Conservation (phyloP, 2,329 filamentous ascomycete genomes). For the Fusarium pseudograminearum region DNA sequence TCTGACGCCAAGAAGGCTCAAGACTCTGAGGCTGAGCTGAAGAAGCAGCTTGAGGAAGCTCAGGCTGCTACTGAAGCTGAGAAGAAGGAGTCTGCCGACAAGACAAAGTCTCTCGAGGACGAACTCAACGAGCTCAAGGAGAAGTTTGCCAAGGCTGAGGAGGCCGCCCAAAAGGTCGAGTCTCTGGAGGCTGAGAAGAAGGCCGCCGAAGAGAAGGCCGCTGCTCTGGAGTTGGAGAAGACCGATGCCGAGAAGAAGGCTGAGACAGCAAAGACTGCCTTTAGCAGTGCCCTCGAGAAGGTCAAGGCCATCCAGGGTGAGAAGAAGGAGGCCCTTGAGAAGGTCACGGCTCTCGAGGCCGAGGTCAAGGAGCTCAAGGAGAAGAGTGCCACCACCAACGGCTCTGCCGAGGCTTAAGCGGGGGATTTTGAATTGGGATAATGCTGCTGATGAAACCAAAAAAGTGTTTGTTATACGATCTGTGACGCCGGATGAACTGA, state of each 20-base stretch:
- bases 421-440: slow-evolving; percentile 22
- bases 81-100: slow-evolving; percentile 35
- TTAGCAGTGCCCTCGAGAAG: slow-evolving; percentile 25
- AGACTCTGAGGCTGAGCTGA: slow-evolving; percentile 21
- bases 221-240: slow-evolving; percentile 29
- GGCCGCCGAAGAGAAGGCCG: slow-evolving; percentile 33
- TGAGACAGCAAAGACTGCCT: slow-evolving; percentile 28
- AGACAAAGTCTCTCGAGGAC: slow-evolving; percentile 35
- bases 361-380: slow-evolving; percentile 40
- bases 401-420: slow-evolving; percentile 33
- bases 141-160: slow-evolving; percentile 32
- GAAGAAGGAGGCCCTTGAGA: slow-evolving; percentile 40
- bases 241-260: slow-evolving; percentile 28
- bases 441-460: slow-evolving; percentile 37
- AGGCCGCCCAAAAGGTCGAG: slow-evolving; percentile 25
- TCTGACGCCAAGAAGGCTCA: slow-evolving; percentile 23
- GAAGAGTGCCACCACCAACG: slow-evolving; percentile 34
- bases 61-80: slow-evolving; percentile 34
- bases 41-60: slow-evolving; percentile 40
- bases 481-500: slow-evolving; percentile 44
- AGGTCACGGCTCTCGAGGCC: slow-evolving; percentile 33
- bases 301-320: slow-evolving; percentile 26
- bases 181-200: slow-evolving; percentile 34
- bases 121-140: slow-evolving; percentile 38
- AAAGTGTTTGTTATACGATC: slow-evolving; percentile 40